Evolutionary conservation across 805 yeast species (phyloP), one percentile per base, ranked within the genome.

Genomic region (Metschnikowia corniflorae): DNA sequence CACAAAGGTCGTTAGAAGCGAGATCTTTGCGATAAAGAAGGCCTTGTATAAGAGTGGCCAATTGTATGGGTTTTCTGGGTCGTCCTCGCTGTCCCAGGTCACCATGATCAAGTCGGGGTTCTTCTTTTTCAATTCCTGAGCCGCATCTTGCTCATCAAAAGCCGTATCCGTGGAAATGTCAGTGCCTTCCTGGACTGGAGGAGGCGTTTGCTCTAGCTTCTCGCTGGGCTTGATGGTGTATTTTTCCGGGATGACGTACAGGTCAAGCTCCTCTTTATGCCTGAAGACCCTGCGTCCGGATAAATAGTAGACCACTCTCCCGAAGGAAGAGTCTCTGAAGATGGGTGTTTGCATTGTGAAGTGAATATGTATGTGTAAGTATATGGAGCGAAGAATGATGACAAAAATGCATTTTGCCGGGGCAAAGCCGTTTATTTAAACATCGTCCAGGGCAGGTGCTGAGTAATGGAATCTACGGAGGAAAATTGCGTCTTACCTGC

Each of bases 41-140:
- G 54, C 22, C 47, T 72, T 75, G 33, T 65, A 61, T 18, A 40
- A 29, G 0, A 51, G 24, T 0, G 78, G 61, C 85, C 85, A 80
- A 51, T 76, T 77, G n/a, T 58, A 49, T 0, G 86, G 85, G 46
- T 73, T 58, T 42, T 73, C 78, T 1, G 77, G 73, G 50, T 77
- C 82, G 31, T 68, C 69, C 7, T 61, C 69, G 16, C 63, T 62
- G 23, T 64, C 65, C 65, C 66, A 63, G 8, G 41, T 43, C 9
- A 51, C 58, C 4, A 53, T 17, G 5, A 57, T 44, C 16, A 7
- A 13, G 5, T 13, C 25, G 10, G n/a, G 10, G 29, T 26, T 7
- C 12, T 26, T 14, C 16, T 12, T 14, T 7, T 5, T n/a, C 18
- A 7, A 6, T 14, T 26, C 7, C n/a, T 12, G 29, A 7, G 7